These are phyloP conservation scores for Azolla pinnata DNA, from an alignment of 75 land plant species.

Conservation along the genomic window DNA sequence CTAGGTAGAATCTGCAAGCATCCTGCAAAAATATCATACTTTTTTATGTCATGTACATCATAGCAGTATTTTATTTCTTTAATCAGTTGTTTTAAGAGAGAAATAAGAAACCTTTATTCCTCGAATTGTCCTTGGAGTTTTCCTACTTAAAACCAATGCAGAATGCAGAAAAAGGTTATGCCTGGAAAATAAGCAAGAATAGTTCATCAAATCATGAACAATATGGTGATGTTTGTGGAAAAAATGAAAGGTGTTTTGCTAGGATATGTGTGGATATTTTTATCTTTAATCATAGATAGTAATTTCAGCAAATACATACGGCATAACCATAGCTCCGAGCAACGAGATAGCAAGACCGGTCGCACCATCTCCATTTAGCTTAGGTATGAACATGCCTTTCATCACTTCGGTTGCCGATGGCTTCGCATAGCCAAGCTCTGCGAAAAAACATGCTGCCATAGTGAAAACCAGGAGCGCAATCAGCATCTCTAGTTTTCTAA, in stretches of 20 bases:
- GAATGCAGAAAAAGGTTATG: conserved; percentile 93
- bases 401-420: conserved; percentile 62
- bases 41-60: no score
- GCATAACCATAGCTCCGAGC: conserved; percentile 46
- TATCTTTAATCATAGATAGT: background rate
- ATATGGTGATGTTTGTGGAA: background rate
- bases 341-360: conserved; percentile 55
- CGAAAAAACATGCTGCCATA: conserved; percentile 12
- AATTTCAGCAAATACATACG: conserved; percentile 28
- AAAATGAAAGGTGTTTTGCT: background rate
- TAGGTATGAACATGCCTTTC: conserved; percentile 62
- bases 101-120: conserved; percentile 47
- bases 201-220: no score
- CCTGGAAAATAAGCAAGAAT: conserved; percentile 21
- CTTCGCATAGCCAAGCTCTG: conserved; percentile 71
- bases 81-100: no score
- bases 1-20: conserved; percentile 50
- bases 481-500: conserved; percentile 72
- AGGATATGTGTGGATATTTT: background rate
- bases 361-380: conserved; percentile 62
- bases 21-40: conserved; percentile 43
- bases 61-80: no score
- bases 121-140: conserved; percentile 3
- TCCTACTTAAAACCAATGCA: conserved; percentile 79
- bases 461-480: conserved; percentile 61